Base-by-base conservation (phyloP, 1,284 basidiomycete genomes). In the Tremellales sp. region DNA sequence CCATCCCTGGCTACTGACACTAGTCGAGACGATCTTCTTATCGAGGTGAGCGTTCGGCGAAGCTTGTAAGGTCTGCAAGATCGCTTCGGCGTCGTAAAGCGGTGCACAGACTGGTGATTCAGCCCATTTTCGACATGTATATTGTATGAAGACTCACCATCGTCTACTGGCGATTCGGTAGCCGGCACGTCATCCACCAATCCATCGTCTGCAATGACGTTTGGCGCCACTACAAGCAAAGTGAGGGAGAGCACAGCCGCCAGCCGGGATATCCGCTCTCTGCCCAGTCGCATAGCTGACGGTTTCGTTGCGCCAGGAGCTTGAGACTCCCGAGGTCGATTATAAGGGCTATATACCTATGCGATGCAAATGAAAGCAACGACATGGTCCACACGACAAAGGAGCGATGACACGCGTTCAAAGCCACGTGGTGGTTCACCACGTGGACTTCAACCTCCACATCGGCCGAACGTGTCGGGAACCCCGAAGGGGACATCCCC, bases 61-160 rank as follows among this genome's bases (percentile, higher is more conserved):
- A 11, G 67, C 65, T 40, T 65, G 54, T 6, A 72, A 58, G 1
- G 54, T 23, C 1, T 40, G 36, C 12, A 69, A 51, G 13, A 69
- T 59, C 2, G 47, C 45, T 19, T 60, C 55, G 12, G 66, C 67
- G 21, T 64, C 61, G 40, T 35, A 27, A 4, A 72, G 49, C 2
- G 65, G 54, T 2, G 49, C 48, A 44, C 69, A 70, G 19, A 53
- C 45, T 54, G 39, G 7, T 17, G 15, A 15, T 36, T 15, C 15
- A 15, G 8, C 29, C 29, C 29, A 8, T 8, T 31, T 31, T 15
- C 8, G 29, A 17, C 33, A n/a, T 6, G 13, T n/a, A 7, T 36
- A 7, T 5, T n/a, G 15, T n/a, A 4, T 13, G 19, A 15, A 36
- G 33, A 36, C 33, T 36, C 15, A 36, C 33, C 33, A 36, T 36